phyloP scores from a whole-genome alignment of 805 yeast species.

The Candida patagonica region DNA sequence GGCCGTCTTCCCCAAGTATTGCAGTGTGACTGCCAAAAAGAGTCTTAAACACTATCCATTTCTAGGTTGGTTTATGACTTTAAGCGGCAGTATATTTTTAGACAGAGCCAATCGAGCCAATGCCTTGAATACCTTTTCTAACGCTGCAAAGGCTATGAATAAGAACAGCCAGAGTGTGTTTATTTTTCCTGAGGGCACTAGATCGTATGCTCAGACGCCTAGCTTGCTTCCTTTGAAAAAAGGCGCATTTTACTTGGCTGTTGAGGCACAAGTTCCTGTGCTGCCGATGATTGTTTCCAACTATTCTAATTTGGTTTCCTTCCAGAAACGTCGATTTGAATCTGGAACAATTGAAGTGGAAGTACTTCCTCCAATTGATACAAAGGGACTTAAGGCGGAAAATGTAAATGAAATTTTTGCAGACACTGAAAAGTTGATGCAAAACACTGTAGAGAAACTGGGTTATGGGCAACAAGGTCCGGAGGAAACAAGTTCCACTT shows the following conservation, averaged over 20 bases:
- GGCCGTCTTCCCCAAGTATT: constrained; percentile 73
- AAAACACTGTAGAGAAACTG: constrained; percentile 20
- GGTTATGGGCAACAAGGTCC: constrained; percentile 22
- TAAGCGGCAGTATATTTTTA: constrained; percentile 83
- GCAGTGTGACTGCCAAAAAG: constrained; percentile 87
- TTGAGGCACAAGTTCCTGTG: constrained; percentile 81
- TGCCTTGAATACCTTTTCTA: constrained; percentile 64
- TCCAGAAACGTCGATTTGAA: constrained; percentile 55
- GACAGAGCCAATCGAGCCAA: constrained; percentile 72
- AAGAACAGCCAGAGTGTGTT: constrained; percentile 62
- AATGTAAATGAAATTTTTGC: constrained; percentile 57
- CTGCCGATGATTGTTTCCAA: constrained; percentile 85
- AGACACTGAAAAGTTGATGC: constrained; percentile 53
- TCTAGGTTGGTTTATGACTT: constrained; percentile 93
- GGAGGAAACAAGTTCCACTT: constrained; percentile 1
- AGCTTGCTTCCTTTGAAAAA: constrained; percentile 82
- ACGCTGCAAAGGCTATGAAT: constrained; percentile 57
- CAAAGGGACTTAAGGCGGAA: constrained; percentile 59
- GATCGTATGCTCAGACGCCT: constrained; percentile 66
- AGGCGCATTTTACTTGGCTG: constrained; percentile 97
- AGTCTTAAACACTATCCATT: constrained; percentile 78
- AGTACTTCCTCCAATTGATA: constrained; percentile 73
- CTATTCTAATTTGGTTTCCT: constrained; percentile 62
- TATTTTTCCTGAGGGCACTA: constrained; percentile 96
- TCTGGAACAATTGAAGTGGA: constrained; percentile 67